Evolutionary conservation across 2,329 filamentous ascomycete genomes (phyloP).

Genomic region (Allantophomopsis cytisporea): DNA sequence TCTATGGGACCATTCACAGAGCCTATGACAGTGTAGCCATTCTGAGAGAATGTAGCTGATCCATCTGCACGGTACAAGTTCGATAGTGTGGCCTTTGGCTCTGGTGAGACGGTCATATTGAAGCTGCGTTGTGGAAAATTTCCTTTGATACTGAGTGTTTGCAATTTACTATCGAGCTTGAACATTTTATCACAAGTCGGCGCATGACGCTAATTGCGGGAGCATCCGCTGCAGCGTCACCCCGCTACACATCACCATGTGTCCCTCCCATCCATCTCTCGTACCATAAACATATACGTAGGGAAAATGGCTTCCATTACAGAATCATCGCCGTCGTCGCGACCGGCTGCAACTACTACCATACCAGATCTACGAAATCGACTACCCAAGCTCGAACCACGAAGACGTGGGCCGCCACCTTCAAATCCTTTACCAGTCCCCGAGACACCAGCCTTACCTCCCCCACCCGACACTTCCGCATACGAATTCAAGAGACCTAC

Average conservation of each 20-base stretch:
- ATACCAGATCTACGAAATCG: slow-evolving; percentile 38
- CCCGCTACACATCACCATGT: neutral
- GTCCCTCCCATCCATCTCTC: too few species aligned
- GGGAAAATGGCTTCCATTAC: too few species aligned
- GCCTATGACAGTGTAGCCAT: slow-evolving; percentile 69
- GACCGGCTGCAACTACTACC: neutral
- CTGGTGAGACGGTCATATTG: slow-evolving; percentile 29
- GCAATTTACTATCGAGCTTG: neutral
- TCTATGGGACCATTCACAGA: slow-evolving; percentile 91
- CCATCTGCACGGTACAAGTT: slow-evolving; percentile 62
- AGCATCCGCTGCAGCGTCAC: slow-evolving; percentile 1
- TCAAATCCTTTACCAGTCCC: slow-evolving; percentile 52
- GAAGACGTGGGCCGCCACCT: slow-evolving; percentile 36
- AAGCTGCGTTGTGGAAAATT: neutral
- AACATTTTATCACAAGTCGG: neutral
- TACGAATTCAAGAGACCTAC: slow-evolving; percentile 53
- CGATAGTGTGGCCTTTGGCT: slow-evolving; percentile 32
- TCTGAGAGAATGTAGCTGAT: slow-evolving; percentile 62
- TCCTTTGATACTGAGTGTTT: neutral
- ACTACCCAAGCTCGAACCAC: slow-evolving; percentile 55
- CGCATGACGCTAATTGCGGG: slow-evolving; percentile 3
- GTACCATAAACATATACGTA: too few species aligned
- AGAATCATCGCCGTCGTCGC: too few species aligned
- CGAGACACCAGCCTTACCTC: slow-evolving; percentile 59
- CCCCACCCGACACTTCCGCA: slow-evolving; percentile 46